Conservation (phyloP, 164 flowering plant species). For the Euptelea pleiosperma region DNA sequence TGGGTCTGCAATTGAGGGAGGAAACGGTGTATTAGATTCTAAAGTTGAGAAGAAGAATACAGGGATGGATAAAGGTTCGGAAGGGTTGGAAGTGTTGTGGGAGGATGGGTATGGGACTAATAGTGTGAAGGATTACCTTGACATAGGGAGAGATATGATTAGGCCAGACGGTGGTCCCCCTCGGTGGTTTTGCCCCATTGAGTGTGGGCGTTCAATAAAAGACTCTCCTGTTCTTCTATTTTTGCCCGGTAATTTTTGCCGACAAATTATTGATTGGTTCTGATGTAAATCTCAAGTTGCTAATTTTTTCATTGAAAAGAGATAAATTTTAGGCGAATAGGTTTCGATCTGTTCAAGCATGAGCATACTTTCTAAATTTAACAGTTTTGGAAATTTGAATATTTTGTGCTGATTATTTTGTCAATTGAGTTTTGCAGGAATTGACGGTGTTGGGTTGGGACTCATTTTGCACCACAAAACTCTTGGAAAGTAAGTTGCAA, state of each 20-base stretch:
- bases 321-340: neutral
- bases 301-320: slow-evolving; percentile 1
- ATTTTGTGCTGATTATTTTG: neutral
- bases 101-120: slow-evolving; percentile 69
- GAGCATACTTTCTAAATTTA: too few species aligned
- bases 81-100: slow-evolving; percentile 50
- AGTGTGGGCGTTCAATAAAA: slow-evolving; percentile 50
- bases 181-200: slow-evolving; percentile 74
- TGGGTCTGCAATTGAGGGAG: slow-evolving; percentile 27
- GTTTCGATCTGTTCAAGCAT: too few species aligned
- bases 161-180: slow-evolving; percentile 74
- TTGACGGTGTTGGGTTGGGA: slow-evolving; percentile 78
- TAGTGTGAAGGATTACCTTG: slow-evolving; percentile 67
- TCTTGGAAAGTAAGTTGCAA: slow-evolving; percentile 60
- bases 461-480: slow-evolving; percentile 72
- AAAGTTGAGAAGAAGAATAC: slow-evolving; percentile 13
- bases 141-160: slow-evolving; percentile 40
- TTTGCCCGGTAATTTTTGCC: slow-evolving; percentile 64
- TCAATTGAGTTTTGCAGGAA: slow-evolving; percentile 36
- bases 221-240: slow-evolving; percentile 66
- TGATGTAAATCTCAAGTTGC: neutral
- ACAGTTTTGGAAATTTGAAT: neutral
- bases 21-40: slow-evolving; percentile 27
- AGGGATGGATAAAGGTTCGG: slow-evolving; percentile 4
- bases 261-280: too few species aligned